These are phyloP conservation scores for Oxytropis ochrocephala DNA, from an alignment of 306 rosid species.

Conservation along the genomic window DNA sequence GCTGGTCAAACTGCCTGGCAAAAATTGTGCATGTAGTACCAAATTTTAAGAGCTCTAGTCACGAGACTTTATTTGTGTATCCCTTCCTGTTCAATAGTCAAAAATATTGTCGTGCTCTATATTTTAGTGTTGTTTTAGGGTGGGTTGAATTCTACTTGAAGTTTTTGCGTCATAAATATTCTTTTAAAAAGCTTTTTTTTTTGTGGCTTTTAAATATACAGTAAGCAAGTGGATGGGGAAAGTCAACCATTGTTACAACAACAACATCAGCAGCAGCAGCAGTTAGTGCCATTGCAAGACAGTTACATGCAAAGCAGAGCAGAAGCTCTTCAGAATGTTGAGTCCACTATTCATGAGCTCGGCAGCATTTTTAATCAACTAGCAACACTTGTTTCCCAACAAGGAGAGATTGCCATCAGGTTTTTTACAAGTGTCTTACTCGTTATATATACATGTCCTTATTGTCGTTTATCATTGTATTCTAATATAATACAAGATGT, in stretches of 20 bases:
- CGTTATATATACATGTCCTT: conserved; percentile 11
- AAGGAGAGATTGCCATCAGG: conserved; percentile 98
- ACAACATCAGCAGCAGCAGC: conserved; percentile 57
- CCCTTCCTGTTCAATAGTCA: not conserved
- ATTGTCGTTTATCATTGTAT: not conserved
- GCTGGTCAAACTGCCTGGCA: not conserved
- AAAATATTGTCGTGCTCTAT: not conserved
- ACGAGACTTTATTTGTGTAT: not conserved
- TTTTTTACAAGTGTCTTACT: conserved; percentile 22
- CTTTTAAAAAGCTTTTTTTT: not conserved
- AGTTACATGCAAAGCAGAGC: conserved; percentile 97
- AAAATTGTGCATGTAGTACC: not conserved
- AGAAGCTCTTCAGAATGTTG: conserved; percentile 96
- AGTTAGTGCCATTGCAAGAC: conserved; percentile 87
- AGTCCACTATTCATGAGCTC: conserved; percentile 94
- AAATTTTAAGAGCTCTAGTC: not conserved
- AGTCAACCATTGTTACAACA: conserved; percentile 71
- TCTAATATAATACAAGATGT: not conserved
- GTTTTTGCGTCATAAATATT: not conserved
- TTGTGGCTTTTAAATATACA: conserved; percentile 26
- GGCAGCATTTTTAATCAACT: conserved; percentile 90
- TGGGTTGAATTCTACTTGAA: not conserved
- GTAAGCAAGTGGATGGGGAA: conserved; percentile 72
- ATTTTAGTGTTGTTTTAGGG: not conserved
- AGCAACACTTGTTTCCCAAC: conserved; percentile 94